phyloP scores from a whole-genome alignment of 2,329 filamentous ascomycete genomes.

The Penicillium digitatum region DNA sequence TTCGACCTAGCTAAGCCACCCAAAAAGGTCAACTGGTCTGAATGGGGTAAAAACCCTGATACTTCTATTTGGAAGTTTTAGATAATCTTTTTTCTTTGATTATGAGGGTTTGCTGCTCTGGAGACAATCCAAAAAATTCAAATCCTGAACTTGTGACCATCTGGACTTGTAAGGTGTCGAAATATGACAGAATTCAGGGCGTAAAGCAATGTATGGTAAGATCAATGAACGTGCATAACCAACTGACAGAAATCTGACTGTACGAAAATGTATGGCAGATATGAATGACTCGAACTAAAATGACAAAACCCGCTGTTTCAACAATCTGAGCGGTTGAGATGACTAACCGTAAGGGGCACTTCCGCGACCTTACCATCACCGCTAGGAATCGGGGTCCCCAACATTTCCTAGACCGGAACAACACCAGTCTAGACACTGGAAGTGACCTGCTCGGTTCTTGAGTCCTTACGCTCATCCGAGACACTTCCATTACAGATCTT shows the following conservation, averaged over 20 bases:
- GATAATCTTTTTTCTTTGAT: background rate
- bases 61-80: background rate
- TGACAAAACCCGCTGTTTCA: no score
- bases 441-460: conserved; percentile 45
- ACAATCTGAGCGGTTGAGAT: no score
- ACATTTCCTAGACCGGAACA: conserved; percentile 59
- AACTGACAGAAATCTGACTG: no score
- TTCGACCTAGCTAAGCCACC: background rate
- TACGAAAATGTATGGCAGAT: no score
- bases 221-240: no score
- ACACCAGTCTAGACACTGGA: conserved; percentile 57
- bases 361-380: conserved; percentile 56
- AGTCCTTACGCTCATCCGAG: conserved; percentile 57
- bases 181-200: no score
- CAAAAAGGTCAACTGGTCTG: background rate
- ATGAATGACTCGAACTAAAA: no score
- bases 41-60: background rate
- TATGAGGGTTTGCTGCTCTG: background rate
- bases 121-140: background rate
- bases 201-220: no score
- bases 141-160: background rate
- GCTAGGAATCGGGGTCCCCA: conserved; percentile 61
- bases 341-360: no score
- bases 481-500: conserved; percentile 68
- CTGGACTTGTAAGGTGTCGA: no score